Base-by-base conservation (phyloP, 2,329 filamentous ascomycete species). In the Lanzia echinophila region DNA sequence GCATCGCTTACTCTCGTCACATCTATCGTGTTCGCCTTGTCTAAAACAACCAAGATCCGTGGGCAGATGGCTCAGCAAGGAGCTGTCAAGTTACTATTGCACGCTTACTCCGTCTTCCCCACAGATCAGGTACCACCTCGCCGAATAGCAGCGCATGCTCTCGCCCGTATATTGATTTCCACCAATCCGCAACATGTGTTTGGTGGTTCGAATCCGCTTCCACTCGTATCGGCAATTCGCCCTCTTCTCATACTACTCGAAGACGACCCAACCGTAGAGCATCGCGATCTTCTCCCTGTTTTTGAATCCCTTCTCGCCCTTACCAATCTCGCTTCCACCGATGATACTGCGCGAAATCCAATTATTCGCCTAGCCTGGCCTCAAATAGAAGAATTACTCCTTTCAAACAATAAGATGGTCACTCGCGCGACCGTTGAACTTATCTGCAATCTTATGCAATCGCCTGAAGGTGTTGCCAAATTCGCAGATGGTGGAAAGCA, bases 291-390 rank as follows among this genome's bases (percentile, higher is more conserved):
- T 13, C 79, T 99, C 0, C 90, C 94, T 0, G 84, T 87, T 0
- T 99, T 97, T 62, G 94, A 99, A 70, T 79, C 87, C 0, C 79
- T 99, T 8, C 86, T 97, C 69, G 92, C 94, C 0, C 79, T 99
- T 34, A 97, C 94, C 0, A 99, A 99, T 63, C 80, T 99, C 7
- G 94, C 92, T 0, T 95, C 89, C 0, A 81, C 85, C 12, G 86
- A 91, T 50, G 66, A 72, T 33, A 79, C 83, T 6, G 78, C 81
- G 6, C 79, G 85, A 43, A 75, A 79, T 34, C 75, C 79, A 15
- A 91, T 96, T 47, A 82, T 96, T 34, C 82, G 87, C 10, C 74
- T 79, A 3, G 82, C 86, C 1, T 95, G 89, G 81, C 68, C 82
- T 1, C 81, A 82, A 19, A 78, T 96, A 42, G 94, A 97, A 68